Base-by-base conservation (phyloP, 352 stramenopile species). In the Globisporangium orthogonon region DNA sequence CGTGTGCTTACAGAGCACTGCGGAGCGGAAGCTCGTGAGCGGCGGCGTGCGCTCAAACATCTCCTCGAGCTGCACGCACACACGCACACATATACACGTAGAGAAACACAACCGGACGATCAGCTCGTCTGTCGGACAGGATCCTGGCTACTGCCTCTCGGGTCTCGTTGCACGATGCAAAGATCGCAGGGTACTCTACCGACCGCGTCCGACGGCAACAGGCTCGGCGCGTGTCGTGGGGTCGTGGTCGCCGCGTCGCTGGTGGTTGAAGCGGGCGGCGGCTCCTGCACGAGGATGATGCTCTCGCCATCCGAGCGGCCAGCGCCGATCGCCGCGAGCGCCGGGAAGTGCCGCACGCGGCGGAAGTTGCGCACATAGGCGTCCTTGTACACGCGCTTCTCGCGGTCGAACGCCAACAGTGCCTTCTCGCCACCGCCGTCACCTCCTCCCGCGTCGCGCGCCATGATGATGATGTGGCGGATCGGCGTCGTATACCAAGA, bases 301-400 rank as follows among this genome's bases (percentile, higher is more conserved):
- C 76, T 87, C 50, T 74, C 65, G 35, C 69, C 73, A 13, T 86
- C 64, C 50, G 73, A 65, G 29, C 58, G 60, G n/a, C 73, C 75
- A 9, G 70, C 53, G 29, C 73, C 78, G 54, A 87, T 78, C 13
- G 67, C 66, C 30, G 73, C 74, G 39, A 88, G 73, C 56, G 76
- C 74, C n/a, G 78, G 78, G 65, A 91, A 91, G 61, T 87, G 70
- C 54, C 81, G 78, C 67, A 89, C 73, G 18, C 76, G 74, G 51
- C 76, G 74, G 50, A 88, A 91, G 54, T 84, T 82, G 49, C 78
- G 62, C 31, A 87, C 81, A 52, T 88, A 86, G 0, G 78, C 78
- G 59, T 89, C 74, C 66, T 88, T 89, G 61, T 87, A 89, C 43
- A 85, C 67, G 58, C 77, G 73, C 74, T 86, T 91, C 56, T 91